Base-by-base conservation (phyloP, 2,329 filamentous ascomycete species). In the Metarhizium album region DNA sequence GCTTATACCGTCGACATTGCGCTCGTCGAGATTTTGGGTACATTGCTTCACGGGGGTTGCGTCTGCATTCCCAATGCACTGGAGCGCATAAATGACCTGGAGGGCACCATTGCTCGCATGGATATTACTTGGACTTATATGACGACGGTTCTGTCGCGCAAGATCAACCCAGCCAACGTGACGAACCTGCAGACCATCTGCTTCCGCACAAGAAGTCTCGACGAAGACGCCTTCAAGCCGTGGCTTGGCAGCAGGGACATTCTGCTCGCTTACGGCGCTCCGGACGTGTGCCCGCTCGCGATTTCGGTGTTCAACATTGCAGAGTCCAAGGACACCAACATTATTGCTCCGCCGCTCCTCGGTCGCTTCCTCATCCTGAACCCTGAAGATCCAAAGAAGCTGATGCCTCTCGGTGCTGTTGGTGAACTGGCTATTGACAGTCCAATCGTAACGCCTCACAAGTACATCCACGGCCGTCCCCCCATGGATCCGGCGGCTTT, bases 381-480 rank as follows among this genome's bases (percentile, higher is more conserved):
- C 46, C 70, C 73, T 0, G 70, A 78, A 3, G 72, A 79, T 49
- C 68, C 70, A 29, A 70, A 70, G 54, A 72, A 70, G 33, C 67
- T 77, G 37, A 70, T 77, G 65, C 77, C 76, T 0, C 62, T 78
- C 13, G 79, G 79, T 1, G 70, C 74, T 0, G 65, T 79, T 1
- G 78, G 78, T 0, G 80, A 84, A 58, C 66, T 84, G 2, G 70
- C 82, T 3, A 74, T 84, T 33, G 79, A 83, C 56, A 79, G 79
- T 0, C 64, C 65, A 1, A 49, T 60, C 3, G 50, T 67, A 13
- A 67, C 64, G 0, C 65, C 65, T 2, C 67, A 70, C 53, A 64
- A 64, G 4, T 67, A 71, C 42, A 51, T 61, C 1, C 58, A 60
- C 0, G 66, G 65, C 3, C 55, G 55, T 8, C 55, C 64, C 0